Evolutionary conservation across 768 basidiomycete genomes (phyloP).

Genomic region (Mycena crocata): DNA sequence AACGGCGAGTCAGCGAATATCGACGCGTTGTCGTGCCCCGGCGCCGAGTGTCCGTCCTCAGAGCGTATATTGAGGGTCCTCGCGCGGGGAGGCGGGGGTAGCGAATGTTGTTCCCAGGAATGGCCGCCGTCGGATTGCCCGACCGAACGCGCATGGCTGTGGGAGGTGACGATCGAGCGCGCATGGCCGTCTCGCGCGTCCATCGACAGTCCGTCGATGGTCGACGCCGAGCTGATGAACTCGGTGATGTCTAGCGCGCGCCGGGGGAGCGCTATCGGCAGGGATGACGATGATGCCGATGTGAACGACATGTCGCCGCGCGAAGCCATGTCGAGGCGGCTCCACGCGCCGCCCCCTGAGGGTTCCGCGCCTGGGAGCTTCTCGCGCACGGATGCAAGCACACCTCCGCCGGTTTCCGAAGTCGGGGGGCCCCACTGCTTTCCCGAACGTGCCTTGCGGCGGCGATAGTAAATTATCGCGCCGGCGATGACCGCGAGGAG

Average conservation of each 20-base stretch:
- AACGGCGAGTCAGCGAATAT: conserved; percentile 32
- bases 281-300: neutral
- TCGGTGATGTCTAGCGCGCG: conserved; percentile 12
- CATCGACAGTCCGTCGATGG: neutral
- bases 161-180: too few species aligned
- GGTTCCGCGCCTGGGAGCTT: neutral
- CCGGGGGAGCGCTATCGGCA: neutral
- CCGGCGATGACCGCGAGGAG: neutral
- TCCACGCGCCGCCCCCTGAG: conserved; percentile 25
- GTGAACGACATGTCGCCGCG: conserved; percentile 20
- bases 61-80: neutral
- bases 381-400: neutral
- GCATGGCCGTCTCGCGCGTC: too few species aligned
- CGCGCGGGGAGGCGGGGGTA: neutral
- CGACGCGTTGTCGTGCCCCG: conserved; percentile 12
- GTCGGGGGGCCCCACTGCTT: neutral
- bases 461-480: neutral
- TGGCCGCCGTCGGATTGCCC: too few species aligned
- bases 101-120: neutral
- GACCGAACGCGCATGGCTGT: too few species aligned
- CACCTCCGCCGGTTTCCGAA: neutral
- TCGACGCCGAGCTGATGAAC: conserved; percentile 8
- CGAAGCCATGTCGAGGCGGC: conserved; percentile 31
- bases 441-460: neutral
- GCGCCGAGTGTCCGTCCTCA: neutral